Conservation (phyloP, 1,284 basidiomycete genomes). For the Apiotrichum veenhuisii region DNA sequence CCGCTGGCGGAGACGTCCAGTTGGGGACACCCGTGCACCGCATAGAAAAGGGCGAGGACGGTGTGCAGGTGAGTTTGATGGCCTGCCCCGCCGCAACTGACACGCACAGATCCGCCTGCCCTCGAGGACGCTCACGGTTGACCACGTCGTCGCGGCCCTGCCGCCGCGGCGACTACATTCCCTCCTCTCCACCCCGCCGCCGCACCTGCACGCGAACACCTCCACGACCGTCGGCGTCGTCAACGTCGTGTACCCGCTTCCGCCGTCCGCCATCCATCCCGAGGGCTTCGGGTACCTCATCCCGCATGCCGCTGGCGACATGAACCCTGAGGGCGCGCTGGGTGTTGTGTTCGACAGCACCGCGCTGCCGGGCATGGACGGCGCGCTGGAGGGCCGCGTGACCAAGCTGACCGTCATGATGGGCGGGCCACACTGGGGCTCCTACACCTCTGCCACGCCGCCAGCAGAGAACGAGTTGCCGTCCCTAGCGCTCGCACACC, state of each 20-base stretch:
- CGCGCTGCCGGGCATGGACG: conserved; percentile 55
- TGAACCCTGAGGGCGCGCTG: conserved; percentile 56
- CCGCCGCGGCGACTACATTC: conserved; percentile 23
- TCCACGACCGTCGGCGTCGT: conserved; percentile 64
- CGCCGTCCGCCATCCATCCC: conserved; percentile 59
- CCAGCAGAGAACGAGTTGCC: conserved; percentile 21
- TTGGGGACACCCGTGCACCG: conserved; percentile 50
- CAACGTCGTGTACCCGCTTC: conserved; percentile 58
- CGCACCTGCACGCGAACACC: conserved; percentile 52
- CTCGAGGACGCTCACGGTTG: background rate
- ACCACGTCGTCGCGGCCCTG: conserved; percentile 34
- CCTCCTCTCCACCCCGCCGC: conserved; percentile 47
- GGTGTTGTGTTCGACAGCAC: conserved; percentile 82
- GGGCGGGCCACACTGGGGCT: conserved; percentile 69
- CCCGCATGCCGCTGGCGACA: conserved; percentile 57
- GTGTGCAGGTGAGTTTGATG: conserved; percentile 6
- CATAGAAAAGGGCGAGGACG: background rate
- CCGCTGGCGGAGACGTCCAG: conserved; percentile 61
- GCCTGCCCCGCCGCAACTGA: no score
- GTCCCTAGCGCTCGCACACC: conserved; percentile 48
- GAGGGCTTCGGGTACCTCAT: conserved; percentile 92
- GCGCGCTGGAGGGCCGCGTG: conserved; percentile 40
- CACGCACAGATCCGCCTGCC: background rate
- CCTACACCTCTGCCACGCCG: conserved; percentile 28
- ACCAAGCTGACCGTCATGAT: conserved; percentile 86